Base-by-base conservation (phyloP, 495 filamentous ascomycete species). In the Aspergillus taichungensis region DNA sequence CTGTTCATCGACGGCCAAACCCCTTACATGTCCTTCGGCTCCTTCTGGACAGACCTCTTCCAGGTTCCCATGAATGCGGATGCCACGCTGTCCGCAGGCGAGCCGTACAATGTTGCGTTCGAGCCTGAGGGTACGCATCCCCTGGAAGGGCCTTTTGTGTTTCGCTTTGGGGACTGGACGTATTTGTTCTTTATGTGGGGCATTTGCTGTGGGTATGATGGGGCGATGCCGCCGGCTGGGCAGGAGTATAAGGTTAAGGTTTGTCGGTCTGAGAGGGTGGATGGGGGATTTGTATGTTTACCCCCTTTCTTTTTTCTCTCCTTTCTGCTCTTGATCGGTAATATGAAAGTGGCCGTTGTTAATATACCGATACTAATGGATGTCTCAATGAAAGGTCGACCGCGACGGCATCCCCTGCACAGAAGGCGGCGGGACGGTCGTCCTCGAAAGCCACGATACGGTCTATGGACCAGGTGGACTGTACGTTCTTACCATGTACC, bases 391-490 rank as follows among this genome's bases (percentile, higher is more conserved):
- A 27, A 12, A 71, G 68, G 66, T 68, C 34, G 85, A 88, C 47
- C 59, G 64, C n/a, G 62, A 54, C 30, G 84, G 83, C 3, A 65
- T 52, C 3, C 55, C 71, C 0, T 87, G 83, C 64, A 75, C 70
- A 0, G 48, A 53, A 6, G 74, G 77, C 11, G 85, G 85, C 4
- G 85, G 85, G 0, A 84, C 76, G 0, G 62, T 77, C 5, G 77
- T 88, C 3, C 64, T 88, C 0, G 71, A 71, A 34, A 77, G 70
- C 6, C 80, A 87, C 40, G 80, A 61, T 2, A 74, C 60, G 12
- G 75, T 84, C 1, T 90, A 90, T 56, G 85, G 78, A 11, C 84
- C 85, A 9, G 85, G 85, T 35, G 85, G 85, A 31, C 82, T 87
- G 73, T 69, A 63, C 31, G 67, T 60, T 13, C 12, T 37, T 32